Evolutionary conservation across 2,329 filamentous ascomycete species (phyloP).

Genomic region (Falciphora oryzae): DNA sequence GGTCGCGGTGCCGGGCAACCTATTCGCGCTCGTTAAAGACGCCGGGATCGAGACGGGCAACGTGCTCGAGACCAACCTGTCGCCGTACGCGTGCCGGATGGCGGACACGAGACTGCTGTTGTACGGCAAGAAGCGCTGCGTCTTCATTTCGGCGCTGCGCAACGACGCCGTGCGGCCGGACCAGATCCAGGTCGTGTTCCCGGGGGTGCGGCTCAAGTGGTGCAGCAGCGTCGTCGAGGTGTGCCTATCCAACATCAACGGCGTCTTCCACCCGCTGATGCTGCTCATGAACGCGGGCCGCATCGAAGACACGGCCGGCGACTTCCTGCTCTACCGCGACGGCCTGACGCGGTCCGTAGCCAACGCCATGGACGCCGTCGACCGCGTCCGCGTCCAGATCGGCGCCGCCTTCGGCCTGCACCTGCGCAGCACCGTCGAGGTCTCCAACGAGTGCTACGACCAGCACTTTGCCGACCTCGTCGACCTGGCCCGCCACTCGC

Average conservation of each 20-base stretch:
- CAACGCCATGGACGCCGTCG: slow-evolving; percentile 19
- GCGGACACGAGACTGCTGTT: slow-evolving; percentile 15
- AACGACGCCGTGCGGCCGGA: slow-evolving; percentile 5
- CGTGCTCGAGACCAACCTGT: slow-evolving; percentile 21
- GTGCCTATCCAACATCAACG: slow-evolving; percentile 22
- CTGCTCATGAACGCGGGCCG: slow-evolving; percentile 23
- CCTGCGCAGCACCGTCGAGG: slow-evolving; percentile 17
- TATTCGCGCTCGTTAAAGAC: slow-evolving; percentile 19
- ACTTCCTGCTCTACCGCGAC: slow-evolving; percentile 19
- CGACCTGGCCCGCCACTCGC: slow-evolving; percentile 18
- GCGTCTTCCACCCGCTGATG: slow-evolving; percentile 22
- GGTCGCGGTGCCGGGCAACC: slow-evolving; percentile 21
- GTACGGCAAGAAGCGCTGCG: slow-evolving; percentile 31
- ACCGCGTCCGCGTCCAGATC: slow-evolving; percentile 18
- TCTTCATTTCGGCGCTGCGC: slow-evolving; percentile 83
- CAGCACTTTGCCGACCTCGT: slow-evolving; percentile 20
- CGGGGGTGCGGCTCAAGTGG: slow-evolving; percentile 18
- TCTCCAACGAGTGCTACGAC: slow-evolving; percentile 22
- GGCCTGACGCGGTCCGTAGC: slow-evolving; percentile 17
- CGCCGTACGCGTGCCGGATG: slow-evolving; percentile 21
- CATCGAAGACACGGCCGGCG: slow-evolving; percentile 21
- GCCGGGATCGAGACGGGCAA: slow-evolving; percentile 14
- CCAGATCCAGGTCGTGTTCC: slow-evolving; percentile 16
- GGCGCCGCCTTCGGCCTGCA: slow-evolving; percentile 19
- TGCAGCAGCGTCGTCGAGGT: slow-evolving; percentile 22